A percentile compares a stretch with the other conserved stretches of the same genome.
phyloP scores from a whole-genome alignment of 2,329 filamentous ascomycete species.

The Hymenoscyphus fraxineus region DNA sequence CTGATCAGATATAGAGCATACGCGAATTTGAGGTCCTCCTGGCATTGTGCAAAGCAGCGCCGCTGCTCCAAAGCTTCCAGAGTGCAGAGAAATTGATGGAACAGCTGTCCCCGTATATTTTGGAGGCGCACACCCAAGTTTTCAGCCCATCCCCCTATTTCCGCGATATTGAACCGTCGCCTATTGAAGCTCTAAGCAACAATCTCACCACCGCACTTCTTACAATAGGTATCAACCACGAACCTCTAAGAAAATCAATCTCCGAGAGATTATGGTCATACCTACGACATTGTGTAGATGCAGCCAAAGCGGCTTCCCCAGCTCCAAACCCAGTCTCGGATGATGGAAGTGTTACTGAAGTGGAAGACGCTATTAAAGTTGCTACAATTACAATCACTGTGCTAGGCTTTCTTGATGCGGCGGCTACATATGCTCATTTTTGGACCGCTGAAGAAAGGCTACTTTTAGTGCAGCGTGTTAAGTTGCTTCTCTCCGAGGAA shows the following conservation, averaged over 20 bases:
- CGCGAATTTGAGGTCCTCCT: conserved; percentile 90
- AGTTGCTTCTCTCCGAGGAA: conserved; percentile 72
- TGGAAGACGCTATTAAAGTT: conserved; percentile 64
- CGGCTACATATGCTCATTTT: conserved; percentile 72
- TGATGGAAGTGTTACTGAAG: conserved; percentile 43
- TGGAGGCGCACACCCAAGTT: conserved; percentile 75
- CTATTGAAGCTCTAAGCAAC: conserved; percentile 79
- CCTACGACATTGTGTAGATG: conserved; percentile 64
- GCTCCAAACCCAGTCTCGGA: conserved; percentile 54
- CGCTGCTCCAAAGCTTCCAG: conserved; percentile 64
- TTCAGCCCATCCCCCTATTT: conserved; percentile 80
- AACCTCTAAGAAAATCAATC: conserved; percentile 62
- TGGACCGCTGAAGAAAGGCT: conserved; percentile 76
- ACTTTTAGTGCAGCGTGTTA: conserved; percentile 66
- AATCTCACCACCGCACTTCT: conserved; percentile 78
- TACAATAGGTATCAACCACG: conserved; percentile 71
- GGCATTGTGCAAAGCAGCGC: conserved; percentile 85
- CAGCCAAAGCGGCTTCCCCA: conserved; percentile 52
- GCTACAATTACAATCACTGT: conserved; percentile 79
- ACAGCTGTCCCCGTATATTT: conserved; percentile 79
- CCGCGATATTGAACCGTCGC: conserved; percentile 77
- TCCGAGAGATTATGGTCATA: conserved; percentile 67
- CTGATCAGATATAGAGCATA: conserved; percentile 56
- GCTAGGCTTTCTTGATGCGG: conserved; percentile 85
- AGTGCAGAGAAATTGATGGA: conserved; percentile 74